Conservation (phyloP, 2,329 filamentous ascomycete genomes). For the Purpureocillium lavendulum region DNA sequence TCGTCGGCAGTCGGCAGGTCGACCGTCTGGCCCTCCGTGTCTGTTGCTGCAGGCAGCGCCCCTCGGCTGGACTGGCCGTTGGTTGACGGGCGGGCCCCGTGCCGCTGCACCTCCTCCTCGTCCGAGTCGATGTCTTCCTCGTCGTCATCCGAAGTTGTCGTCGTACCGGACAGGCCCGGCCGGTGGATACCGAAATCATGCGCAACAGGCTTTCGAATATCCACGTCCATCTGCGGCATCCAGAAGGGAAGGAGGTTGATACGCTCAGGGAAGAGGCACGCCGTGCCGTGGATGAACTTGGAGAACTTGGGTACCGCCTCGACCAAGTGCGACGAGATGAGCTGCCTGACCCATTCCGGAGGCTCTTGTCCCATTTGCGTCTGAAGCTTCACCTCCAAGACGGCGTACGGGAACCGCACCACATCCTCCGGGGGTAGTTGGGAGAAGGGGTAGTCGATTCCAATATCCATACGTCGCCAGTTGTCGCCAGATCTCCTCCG, state of each 20-base stretch:
- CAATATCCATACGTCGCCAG: constrained; percentile 96
- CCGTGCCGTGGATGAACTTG: constrained; percentile 96
- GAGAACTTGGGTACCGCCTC: constrained; percentile 99
- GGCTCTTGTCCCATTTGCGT: constrained; percentile 93
- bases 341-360: constrained; percentile 90
- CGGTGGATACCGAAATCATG: constrained; percentile 88
- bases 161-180: constrained; percentile 63
- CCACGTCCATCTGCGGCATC: constrained; percentile 97
- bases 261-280: constrained; percentile 73
- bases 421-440: constrained; percentile 81
- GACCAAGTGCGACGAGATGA: constrained; percentile 88
- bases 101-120: constrained; percentile 35
- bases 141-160: constrained; percentile 70
- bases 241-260: constrained; percentile 93
- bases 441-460: constrained; percentile 88
- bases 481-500: constrained; percentile 69
- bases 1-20: constrained; percentile 52
- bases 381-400: constrained; percentile 95
- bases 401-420: constrained; percentile 88
- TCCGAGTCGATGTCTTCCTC: constrained; percentile 65
- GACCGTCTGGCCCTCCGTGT: constrained; percentile 77
- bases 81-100: background rate
- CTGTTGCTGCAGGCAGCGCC: constrained; percentile 36
- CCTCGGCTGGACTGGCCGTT: constrained; percentile 30
- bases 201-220: constrained; percentile 86